Evolutionary conservation across 2,329 filamentous ascomycete species (phyloP).

Genomic region (Epichloe elymi): DNA sequence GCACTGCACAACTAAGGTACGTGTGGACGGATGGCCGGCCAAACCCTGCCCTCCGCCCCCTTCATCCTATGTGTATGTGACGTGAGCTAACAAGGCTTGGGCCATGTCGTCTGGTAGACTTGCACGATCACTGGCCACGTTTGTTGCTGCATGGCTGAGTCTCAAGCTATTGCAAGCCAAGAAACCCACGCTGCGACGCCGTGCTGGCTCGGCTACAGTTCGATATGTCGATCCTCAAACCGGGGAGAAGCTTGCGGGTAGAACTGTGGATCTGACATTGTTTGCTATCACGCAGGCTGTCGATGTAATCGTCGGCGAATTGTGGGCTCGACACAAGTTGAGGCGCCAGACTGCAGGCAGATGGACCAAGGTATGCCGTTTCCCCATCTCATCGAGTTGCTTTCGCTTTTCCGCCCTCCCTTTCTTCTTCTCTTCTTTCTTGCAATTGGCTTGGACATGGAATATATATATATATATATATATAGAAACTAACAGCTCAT

Average conservation of each 20-base stretch:
- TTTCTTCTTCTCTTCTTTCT: not conserved
- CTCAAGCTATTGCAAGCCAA: conserved; percentile 45
- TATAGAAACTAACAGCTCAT: not conserved
- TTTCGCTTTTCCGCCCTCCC: not conserved
- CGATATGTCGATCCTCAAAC: conserved; percentile 1
- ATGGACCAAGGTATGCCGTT: conserved; percentile 31
- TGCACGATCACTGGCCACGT: conserved; percentile 43
- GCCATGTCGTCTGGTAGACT: conserved; percentile 26
- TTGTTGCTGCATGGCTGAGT: conserved; percentile 45
- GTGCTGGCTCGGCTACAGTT: conserved; percentile 9
- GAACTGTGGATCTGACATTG: conserved; percentile 71
- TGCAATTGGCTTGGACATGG: not conserved
- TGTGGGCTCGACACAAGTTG: conserved; percentile 42
- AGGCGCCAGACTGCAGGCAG: conserved; percentile 30
- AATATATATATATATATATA: no score
- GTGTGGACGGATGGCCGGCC: not conserved
- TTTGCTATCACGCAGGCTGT: conserved; percentile 61
- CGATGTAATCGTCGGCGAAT: conserved; percentile 54
- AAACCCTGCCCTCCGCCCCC: not conserved
- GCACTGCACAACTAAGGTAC: conserved; percentile 16
- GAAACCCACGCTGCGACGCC: conserved; percentile 15
- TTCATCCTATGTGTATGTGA: not conserved
- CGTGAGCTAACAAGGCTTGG: not conserved
- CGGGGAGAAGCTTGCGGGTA: conserved; percentile 40
- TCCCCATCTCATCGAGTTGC: not conserved